Evolutionary conservation across 331 rosid genomes (phyloP), one percentile per base, ranked within the genome.

Genomic region (Malus hybrid): DNA sequence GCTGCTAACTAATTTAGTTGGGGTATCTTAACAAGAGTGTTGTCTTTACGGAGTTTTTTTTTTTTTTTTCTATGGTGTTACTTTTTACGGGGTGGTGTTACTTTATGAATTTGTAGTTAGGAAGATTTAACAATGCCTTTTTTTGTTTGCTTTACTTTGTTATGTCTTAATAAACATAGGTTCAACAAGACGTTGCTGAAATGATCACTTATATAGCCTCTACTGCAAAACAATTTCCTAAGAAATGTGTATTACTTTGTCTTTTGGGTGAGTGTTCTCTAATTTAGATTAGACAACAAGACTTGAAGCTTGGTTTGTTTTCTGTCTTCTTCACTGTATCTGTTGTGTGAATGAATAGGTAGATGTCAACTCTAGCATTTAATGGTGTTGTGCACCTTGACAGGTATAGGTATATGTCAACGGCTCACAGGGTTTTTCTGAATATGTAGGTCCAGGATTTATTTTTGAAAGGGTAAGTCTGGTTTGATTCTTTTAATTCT

Each of bases 401-500:
- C 78, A 95, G 99, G 97, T 70, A 81, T 90, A 95, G 99, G 97
- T 70, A 81, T 90, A 79, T 83, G 96, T 67, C 97, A 95, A 80
- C 91, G 97, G 30, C 97, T 92, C 28, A 97, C 99, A 60, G 97
- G 75, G 71, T 88, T 86, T 95, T 53, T 87, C 78, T 74, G 97
- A 95, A 88, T 97, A 97, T 63, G 89, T 90, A 74, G 96, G 96
- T 73, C 99, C 97, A 13, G 96, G 96, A 34, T 92, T 92, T 86
- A 57, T 95, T 70, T 90, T 95, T 82, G 99, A 92, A 85, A 88
- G 97, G 79, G 99, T 91, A 90, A 81, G 97, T 53, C 9, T 70
- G n/a, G 57, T 36, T 50, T 29, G 50, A 44, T 68, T 46, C 28
- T 69, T 19, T 30, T 63, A 32, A 32, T 32, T 32, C 34, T 32